Evolutionary conservation across 2,329 filamentous ascomycete genomes (phyloP).

Genomic region (Microdochium nivale): DNA sequence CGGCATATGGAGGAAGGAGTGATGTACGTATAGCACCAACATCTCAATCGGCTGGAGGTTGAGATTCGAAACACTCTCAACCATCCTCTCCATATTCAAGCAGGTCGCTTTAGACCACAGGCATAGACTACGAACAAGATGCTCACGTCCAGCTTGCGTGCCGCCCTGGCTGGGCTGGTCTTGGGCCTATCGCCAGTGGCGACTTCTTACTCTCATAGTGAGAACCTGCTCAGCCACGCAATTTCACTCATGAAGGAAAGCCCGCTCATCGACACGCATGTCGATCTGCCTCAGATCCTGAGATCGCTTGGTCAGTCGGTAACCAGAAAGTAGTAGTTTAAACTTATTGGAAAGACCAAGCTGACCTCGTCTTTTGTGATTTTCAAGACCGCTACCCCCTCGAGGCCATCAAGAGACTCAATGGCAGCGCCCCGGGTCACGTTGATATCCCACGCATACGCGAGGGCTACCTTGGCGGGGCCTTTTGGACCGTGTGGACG

Average conservation of each 20-base stretch:
- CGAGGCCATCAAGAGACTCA: background rate
- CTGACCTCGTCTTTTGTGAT: too few relatives aligned
- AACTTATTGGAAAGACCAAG: too few relatives aligned
- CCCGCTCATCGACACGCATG: background rate
- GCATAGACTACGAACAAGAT: too few relatives aligned
- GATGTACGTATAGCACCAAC: too few relatives aligned
- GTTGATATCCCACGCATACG: conserved; percentile 57
- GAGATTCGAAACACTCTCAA: too few relatives aligned
- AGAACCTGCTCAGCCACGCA: background rate
- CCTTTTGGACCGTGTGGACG: conserved; percentile 65
- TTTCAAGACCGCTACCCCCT: background rate
- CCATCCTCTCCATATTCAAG: too few relatives aligned
- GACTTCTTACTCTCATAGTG: too few relatives aligned
- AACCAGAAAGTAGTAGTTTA: too few relatives aligned
- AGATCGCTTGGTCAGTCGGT: background rate
- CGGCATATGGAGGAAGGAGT: too few relatives aligned
- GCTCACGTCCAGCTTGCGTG: too few relatives aligned
- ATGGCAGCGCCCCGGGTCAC: conserved; percentile 33
- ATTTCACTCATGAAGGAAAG: background rate
- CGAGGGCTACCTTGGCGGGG: conserved; percentile 49
- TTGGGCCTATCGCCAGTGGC: background rate
- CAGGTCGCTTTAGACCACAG: too few relatives aligned
- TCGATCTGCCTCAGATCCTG: background rate
- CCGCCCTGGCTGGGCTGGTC: background rate
- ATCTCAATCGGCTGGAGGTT: too few relatives aligned